A percentile compares a stretch with the other conserved stretches of the same genome.
Evolutionary conservation across 2,329 filamentous ascomycete genomes (phyloP).

Genomic region (Verticillium isaacii): DNA sequence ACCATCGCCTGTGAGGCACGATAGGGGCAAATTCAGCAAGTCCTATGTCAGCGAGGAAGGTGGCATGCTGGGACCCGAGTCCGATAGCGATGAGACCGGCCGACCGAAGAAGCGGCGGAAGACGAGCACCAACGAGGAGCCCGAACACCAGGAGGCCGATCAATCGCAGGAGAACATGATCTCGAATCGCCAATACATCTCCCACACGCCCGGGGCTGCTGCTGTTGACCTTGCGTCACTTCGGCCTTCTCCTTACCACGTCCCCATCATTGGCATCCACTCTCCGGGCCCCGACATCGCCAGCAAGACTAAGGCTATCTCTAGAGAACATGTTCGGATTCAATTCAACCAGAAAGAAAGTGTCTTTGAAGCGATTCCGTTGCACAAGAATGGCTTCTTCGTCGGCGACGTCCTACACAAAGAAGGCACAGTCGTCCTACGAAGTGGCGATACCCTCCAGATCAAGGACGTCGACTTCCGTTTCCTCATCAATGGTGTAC

Average conservation of each 20-base stretch:
- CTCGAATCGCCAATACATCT: conserved; percentile 55
- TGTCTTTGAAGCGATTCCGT: conserved; percentile 59
- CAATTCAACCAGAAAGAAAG: conserved; percentile 59
- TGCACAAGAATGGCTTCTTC: conserved; percentile 66
- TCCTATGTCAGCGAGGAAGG: conserved; percentile 66
- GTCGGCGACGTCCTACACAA: conserved; percentile 57
- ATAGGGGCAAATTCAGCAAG: conserved; percentile 53
- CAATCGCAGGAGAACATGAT: conserved; percentile 42
- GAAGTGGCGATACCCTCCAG: conserved; percentile 62
- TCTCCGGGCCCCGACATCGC: conserved; percentile 59
- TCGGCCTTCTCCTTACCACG: conserved; percentile 55
- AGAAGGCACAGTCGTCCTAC: conserved; percentile 50
- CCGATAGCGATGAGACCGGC: conserved; percentile 47
- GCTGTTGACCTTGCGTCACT: conserved; percentile 56
- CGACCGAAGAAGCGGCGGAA: conserved; percentile 44
- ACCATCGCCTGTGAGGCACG: conserved; percentile 43
- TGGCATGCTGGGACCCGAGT: conserved; percentile 61
- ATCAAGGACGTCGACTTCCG: conserved; percentile 66
- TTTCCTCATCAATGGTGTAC: conserved; percentile 65
- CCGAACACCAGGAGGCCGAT: conserved; percentile 29
- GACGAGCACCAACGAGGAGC: conserved; percentile 34
- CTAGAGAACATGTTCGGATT: conserved; percentile 68
- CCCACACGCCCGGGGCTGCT: conserved; percentile 54
- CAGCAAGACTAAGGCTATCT: conserved; percentile 66
- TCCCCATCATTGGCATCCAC: conserved; percentile 68